Percentiles rank a stretch among this genome's conserved stretches.
These are phyloP conservation scores for Tetragonia tetragonoides DNA, from an alignment of 148 eudicot species.

Conservation along the genomic window DNA sequence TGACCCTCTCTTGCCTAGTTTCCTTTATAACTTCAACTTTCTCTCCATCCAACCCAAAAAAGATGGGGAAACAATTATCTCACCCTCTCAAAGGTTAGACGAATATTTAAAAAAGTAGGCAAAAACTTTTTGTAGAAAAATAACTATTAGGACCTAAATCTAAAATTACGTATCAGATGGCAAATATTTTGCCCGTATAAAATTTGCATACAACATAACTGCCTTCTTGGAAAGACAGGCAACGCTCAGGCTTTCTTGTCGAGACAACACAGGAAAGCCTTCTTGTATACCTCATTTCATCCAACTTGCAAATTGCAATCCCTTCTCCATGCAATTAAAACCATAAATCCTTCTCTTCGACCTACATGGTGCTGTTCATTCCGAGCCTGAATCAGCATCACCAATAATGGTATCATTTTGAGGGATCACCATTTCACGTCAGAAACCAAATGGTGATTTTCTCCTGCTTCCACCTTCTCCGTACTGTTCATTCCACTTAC, in stretches of 20 bases:
- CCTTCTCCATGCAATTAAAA: background rate
- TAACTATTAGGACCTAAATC: background rate
- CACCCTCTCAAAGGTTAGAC: no score
- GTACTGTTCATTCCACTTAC: slow-evolving; percentile 97
- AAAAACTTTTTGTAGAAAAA: no score
- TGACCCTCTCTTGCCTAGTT: no score
- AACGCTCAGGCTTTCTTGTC: background rate
- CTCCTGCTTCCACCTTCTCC: slow-evolving; percentile 97
- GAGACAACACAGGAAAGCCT: background rate
- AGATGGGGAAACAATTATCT: no score
- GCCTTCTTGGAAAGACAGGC: background rate
- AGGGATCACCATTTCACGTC: slow-evolving; percentile 11
- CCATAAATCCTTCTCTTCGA: background rate
- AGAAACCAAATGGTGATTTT: slow-evolving; percentile 88
- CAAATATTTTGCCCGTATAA: background rate
- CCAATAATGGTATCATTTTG: background rate
- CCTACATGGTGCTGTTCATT: background rate
- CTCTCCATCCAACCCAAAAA: no score
- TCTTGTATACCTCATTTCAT: background rate
- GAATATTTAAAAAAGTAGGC: no score
- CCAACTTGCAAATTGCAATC: background rate
- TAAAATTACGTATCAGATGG: background rate
- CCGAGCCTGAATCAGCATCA: background rate
- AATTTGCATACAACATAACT: background rate
- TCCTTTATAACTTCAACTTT: no score